Conservation (phyloP, 1,139 yeast species). For the Kodamaea plutei region DNA sequence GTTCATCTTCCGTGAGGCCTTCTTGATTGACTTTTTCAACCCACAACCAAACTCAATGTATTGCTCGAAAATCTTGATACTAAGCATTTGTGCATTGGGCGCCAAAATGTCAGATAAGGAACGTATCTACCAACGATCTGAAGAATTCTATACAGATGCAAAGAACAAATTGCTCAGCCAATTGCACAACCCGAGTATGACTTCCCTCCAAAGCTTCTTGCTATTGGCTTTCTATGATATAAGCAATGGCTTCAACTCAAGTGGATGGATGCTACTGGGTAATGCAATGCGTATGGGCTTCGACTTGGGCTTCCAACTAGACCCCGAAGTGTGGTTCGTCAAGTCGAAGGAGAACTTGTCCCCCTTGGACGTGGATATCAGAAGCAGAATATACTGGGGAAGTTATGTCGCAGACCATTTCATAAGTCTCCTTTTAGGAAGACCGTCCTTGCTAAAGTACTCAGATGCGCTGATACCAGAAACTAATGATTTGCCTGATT, state of each 20-base stretch:
- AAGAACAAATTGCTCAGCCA: slow-evolving; percentile 37
- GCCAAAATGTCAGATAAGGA: slow-evolving; percentile 46
- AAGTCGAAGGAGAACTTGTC: slow-evolving; percentile 25
- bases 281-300: slow-evolving; percentile 62
- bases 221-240: slow-evolving; percentile 55
- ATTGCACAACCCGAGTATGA: slow-evolving; percentile 37
- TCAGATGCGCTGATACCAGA: slow-evolving; percentile 61
- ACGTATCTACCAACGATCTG: slow-evolving; percentile 33
- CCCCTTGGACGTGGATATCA: slow-evolving; percentile 47
- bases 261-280: slow-evolving; percentile 62
- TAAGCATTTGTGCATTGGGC: slow-evolving; percentile 56
- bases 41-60: slow-evolving; percentile 45
- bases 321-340: slow-evolving; percentile 57
- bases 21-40: slow-evolving; percentile 52
- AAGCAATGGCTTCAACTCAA: slow-evolving; percentile 50
- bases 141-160: slow-evolving; percentile 45
- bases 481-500: slow-evolving; percentile 57
- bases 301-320: slow-evolving; percentile 60
- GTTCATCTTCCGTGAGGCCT: slow-evolving; percentile 64
- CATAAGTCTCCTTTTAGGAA: slow-evolving; percentile 53
- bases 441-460: slow-evolving; percentile 54
- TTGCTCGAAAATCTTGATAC: slow-evolving; percentile 49
- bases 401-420: slow-evolving; percentile 63
- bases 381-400: slow-evolving; percentile 66
- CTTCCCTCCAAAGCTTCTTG: slow-evolving; percentile 47